These are phyloP conservation scores for Liquidambar formosana DNA, from an alignment of 164 flowering plant species.

Conservation along the genomic window DNA sequence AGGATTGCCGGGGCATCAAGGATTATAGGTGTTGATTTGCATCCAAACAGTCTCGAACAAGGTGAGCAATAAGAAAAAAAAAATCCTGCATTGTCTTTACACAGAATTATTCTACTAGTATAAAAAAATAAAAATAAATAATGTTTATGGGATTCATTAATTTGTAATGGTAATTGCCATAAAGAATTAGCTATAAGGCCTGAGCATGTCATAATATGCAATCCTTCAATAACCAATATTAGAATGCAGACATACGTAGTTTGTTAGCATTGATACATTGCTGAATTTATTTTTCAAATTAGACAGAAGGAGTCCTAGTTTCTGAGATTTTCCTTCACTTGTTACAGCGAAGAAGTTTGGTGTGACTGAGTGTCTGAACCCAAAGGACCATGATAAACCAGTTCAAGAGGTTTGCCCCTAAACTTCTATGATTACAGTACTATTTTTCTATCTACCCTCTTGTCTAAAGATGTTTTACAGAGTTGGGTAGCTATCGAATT, in stretches of 20 bases:
- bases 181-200: too few relatives aligned
- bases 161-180: too few relatives aligned
- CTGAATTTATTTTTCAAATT: too few relatives aligned
- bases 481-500: neutral
- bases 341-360: conserved; percentile 64
- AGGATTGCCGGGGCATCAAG: conserved; percentile 75
- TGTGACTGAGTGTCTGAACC: conserved; percentile 58
- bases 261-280: too few relatives aligned
- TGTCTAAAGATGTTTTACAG: neutral
- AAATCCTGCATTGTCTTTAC: too few relatives aligned
- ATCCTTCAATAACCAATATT: too few relatives aligned
- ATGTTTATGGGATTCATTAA: too few relatives aligned
- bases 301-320: neutral
- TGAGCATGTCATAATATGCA: neutral
- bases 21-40: conserved; percentile 79
- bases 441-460: neutral
- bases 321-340: neutral
- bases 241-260: too few relatives aligned
- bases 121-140: neutral
- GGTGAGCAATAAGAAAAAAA: conserved; percentile 28
- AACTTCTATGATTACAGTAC: too few relatives aligned
- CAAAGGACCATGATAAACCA: conserved; percentile 51
- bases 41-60: conserved; percentile 51
- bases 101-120: too few relatives aligned
- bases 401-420: conserved; percentile 45